Conservation (phyloP, 805 yeast species). For the Cyberlindnera euphorbiae region DNA sequence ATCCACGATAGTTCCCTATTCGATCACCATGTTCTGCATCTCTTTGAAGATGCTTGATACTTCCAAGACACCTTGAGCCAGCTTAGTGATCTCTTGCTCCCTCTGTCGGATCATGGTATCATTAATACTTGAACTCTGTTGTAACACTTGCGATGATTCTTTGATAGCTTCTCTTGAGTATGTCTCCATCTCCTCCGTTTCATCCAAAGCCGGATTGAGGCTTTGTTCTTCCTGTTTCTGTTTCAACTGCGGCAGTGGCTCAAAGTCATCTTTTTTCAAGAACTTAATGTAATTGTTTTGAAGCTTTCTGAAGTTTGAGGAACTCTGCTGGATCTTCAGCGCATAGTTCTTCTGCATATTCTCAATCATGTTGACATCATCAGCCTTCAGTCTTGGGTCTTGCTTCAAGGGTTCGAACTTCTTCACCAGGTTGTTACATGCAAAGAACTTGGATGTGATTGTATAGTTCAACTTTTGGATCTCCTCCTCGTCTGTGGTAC, state of each 20-base stretch:
- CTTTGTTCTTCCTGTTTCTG: no score
- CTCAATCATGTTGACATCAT: conserved; percentile 61
- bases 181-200: conserved; percentile 39
- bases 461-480: conserved; percentile 75
- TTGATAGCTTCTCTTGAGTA: conserved; percentile 50
- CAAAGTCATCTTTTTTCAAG: conserved; percentile 74
- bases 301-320: conserved; percentile 75
- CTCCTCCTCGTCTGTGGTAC: conserved; percentile 64
- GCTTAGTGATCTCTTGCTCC: conserved; percentile 82
- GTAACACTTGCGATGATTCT: conserved; percentile 38
- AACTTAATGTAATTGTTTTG: conserved; percentile 88
- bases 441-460: conserved; percentile 73
- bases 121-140: conserved; percentile 31
- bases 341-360: conserved; percentile 87
- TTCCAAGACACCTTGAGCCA: conserved; percentile 93
- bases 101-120: conserved; percentile 56
- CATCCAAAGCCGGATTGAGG: conserved; percentile 30
- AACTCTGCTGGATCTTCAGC: conserved; percentile 69
- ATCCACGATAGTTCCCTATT: conserved; percentile 92
- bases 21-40: conserved; percentile 85
- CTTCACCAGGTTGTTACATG: conserved; percentile 72
- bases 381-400: conserved; percentile 26
- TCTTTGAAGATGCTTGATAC: conserved; percentile 91
- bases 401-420: conserved; percentile 46
- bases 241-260: conserved; percentile 32